Percentiles rank a stretch among this genome's conserved stretches.
These are phyloP conservation scores for Torulaspora franciscae DNA, from an alignment of 805 yeast genomes.

Conservation along the genomic window DNA sequence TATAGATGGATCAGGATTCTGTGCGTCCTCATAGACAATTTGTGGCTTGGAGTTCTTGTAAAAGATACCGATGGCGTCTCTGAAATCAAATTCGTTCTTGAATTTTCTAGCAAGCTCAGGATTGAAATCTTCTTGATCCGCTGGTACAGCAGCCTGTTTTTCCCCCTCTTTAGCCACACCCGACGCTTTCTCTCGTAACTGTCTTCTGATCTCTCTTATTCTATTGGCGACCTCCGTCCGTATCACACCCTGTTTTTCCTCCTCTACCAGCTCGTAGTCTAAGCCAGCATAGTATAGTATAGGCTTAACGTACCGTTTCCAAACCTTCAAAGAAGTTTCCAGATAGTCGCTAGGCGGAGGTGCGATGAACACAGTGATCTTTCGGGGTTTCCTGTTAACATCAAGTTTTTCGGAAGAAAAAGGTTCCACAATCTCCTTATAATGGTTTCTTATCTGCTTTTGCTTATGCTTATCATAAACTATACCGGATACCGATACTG, in stretches of 20 bases:
- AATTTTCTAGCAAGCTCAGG: constrained; percentile 25
- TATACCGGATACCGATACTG: constrained; percentile 65
- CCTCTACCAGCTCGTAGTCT: constrained; percentile 74
- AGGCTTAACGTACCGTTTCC: constrained; percentile 80
- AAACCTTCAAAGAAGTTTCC: constrained; percentile 65
- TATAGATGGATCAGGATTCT: constrained; percentile 39
- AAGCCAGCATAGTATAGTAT: constrained; percentile 76
- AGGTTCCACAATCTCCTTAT: constrained; percentile 55
- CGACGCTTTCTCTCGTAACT: constrained; percentile 32
- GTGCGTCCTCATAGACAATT: constrained; percentile 45
- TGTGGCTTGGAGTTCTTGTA: constrained; percentile 31
- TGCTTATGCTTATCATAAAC: constrained; percentile 77
- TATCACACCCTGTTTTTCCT: constrained; percentile 84
- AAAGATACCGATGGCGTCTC: constrained; percentile 57
- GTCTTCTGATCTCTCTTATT: constrained; percentile 63
- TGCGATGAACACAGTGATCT: constrained; percentile 74
- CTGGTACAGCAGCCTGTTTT: constrained; percentile 12
- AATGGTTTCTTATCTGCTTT: constrained; percentile 54
- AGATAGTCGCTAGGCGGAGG: constrained; percentile 96
- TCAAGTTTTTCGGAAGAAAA: constrained; percentile 47
- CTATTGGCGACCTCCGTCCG: constrained; percentile 76
- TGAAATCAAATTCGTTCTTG: constrained; percentile 36
- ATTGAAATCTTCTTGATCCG: constrained; percentile 18
- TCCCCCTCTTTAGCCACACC: constrained; percentile 18
- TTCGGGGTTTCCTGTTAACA: constrained; percentile 58